phyloP scores from a whole-genome alignment of 768 basidiomycete genomes.

The Hypholoma fasciculare region DNA sequence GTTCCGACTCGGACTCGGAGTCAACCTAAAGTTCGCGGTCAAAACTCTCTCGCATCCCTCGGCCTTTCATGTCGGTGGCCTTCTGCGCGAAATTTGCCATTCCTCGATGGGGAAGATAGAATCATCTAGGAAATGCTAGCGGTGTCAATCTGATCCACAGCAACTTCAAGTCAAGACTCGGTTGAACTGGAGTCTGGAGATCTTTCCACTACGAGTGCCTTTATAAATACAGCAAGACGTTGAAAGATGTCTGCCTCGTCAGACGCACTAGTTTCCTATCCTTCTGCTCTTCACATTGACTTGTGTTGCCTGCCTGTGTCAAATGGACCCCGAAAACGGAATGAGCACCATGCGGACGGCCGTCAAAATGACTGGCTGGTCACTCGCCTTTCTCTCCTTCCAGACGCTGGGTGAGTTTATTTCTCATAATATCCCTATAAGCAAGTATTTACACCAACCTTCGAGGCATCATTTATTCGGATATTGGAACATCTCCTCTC shows the following conservation, averaged over 20 bases:
- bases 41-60: neutral
- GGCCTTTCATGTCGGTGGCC: neutral
- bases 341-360: neutral
- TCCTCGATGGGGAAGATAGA: neutral
- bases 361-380: neutral
- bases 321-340: neutral
- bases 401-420: neutral
- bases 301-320: neutral
- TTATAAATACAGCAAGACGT: no score
- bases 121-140: no score
- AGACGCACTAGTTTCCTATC: no score
- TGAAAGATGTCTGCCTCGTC: no score
- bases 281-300: no score
- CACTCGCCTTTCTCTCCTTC: neutral
- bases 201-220: no score
- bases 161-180: neutral
- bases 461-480: slow-evolving; percentile 48
- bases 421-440: neutral
- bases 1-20: no score
- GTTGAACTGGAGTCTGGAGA: no score
- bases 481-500: slow-evolving; percentile 59
- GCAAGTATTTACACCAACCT: neutral
- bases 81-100: neutral
- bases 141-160: no score
- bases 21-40: no score